These are phyloP conservation scores for Elsinoe arachidis DNA, from an alignment of 2,329 filamentous ascomycete species.

Conservation along the genomic window DNA sequence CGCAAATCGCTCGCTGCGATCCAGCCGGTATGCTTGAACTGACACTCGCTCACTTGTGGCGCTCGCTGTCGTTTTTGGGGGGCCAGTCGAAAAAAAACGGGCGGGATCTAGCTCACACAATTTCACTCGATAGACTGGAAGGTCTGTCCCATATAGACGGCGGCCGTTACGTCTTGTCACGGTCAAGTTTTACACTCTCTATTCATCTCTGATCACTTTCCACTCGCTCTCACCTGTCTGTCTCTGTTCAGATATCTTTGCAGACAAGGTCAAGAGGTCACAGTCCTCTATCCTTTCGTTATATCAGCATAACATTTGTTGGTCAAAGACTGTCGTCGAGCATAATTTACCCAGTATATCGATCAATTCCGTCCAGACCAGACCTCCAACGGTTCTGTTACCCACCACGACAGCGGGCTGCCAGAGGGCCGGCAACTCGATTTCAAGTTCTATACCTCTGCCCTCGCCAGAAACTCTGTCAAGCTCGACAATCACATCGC, in stretches of 20 bases:
- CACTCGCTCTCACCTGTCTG: not conserved
- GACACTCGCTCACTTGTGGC: not conserved
- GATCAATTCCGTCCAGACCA: slow-evolving; percentile 5
- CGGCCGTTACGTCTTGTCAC: slow-evolving; percentile 12
- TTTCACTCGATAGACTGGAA: slow-evolving; percentile 7
- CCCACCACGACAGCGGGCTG: slow-evolving; percentile 8
- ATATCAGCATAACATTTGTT: no score
- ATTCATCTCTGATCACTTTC: not conserved
- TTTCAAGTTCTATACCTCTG: slow-evolving; percentile 1
- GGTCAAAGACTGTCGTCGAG: not conserved
- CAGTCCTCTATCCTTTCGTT: slow-evolving; percentile 9
- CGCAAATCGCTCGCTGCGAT: slow-evolving; percentile 3
- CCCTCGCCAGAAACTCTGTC: not conserved
- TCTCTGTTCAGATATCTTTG: not conserved
- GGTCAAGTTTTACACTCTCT: slow-evolving; percentile 11
- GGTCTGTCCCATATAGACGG: slow-evolving; percentile 13
- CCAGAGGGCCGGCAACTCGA: slow-evolving; percentile 11
- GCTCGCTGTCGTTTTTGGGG: slow-evolving; percentile 10
- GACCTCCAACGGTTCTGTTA: slow-evolving; percentile 8
- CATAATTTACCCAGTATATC: slow-evolving; percentile 9
- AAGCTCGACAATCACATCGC: not conserved
- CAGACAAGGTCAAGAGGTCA: not conserved
- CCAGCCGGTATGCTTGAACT: slow-evolving; percentile 1
- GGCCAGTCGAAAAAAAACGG: not conserved
- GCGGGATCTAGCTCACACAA: slow-evolving; percentile 12